phyloP scores from a whole-genome alignment of 768 basidiomycete genomes.

The Candolleomyces efflorescens region DNA sequence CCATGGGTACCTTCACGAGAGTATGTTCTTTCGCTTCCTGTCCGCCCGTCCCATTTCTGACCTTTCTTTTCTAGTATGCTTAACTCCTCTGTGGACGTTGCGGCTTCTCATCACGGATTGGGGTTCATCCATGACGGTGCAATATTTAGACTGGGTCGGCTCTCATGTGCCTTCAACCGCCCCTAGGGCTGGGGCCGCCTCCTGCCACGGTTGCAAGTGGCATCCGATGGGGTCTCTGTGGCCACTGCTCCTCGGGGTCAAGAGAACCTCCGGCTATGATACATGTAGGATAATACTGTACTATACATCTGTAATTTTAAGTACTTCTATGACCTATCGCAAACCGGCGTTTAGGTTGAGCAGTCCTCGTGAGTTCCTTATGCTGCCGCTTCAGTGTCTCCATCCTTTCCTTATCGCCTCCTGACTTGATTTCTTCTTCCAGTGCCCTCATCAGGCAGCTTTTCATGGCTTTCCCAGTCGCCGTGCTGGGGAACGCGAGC shows the following conservation, averaged over 20 bases:
- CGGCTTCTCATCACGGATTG: background rate
- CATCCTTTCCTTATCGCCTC: background rate
- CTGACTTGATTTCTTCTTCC: background rate
- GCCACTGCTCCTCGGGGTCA: background rate
- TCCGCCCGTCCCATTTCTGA: background rate
- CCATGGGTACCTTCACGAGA: constrained; percentile 87
- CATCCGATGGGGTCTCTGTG: background rate
- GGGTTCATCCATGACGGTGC: background rate
- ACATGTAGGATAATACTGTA: background rate
- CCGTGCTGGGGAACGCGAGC: background rate
- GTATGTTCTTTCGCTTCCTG: constrained; percentile 40
- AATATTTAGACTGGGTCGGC: background rate
- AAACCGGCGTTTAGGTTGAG: background rate
- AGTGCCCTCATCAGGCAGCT: background rate
- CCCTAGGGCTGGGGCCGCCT: too few relatives aligned
- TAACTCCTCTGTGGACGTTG: background rate
- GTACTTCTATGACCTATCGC: background rate
- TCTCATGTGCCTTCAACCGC: too few relatives aligned
- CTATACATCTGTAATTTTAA: background rate
- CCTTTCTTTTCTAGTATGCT: constrained; percentile 14
- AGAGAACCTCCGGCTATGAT: background rate
- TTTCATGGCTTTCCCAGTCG: background rate
- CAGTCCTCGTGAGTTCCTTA: background rate
- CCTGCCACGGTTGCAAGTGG: too few relatives aligned
- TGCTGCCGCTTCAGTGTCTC: background rate